A percentile compares a stretch with the other conserved stretches of the same genome.
Evolutionary conservation across 257 asterid species (phyloP).

Genomic region (Plectranthus barbatus): DNA sequence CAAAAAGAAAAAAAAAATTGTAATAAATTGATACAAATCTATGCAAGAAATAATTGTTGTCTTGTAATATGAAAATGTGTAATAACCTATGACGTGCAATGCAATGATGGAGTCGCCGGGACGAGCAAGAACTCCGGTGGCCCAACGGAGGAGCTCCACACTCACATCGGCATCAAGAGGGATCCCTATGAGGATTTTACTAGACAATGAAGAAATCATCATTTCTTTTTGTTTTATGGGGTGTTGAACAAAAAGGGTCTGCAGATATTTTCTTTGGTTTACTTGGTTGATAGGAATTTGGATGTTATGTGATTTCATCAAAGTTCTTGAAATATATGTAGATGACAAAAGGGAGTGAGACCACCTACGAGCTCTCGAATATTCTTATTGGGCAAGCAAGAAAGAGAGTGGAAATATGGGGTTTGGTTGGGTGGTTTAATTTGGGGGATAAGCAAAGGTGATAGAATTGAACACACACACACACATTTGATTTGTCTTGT

Average conservation of each 20-base stretch:
- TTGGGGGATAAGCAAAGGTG: conserved; percentile 87
- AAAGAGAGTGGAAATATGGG: conserved; percentile 29
- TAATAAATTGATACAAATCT: not conserved
- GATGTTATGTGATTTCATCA: conserved; percentile 1
- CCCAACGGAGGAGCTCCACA: conserved; percentile 55
- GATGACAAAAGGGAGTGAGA: conserved; percentile 18
- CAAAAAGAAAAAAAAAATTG: no score
- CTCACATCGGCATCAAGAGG: conserved; percentile 51
- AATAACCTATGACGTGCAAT: conserved; percentile 62
- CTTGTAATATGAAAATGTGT: not conserved
- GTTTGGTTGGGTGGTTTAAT: conserved; percentile 51
- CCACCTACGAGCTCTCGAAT: conserved; percentile 31
- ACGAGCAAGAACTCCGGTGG: conserved; percentile 40
- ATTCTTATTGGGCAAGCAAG: conserved; percentile 53
- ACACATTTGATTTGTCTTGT: conserved; percentile 54
- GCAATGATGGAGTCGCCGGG: conserved; percentile 68
- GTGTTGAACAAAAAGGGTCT: not conserved
- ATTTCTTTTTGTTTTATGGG: not conserved
- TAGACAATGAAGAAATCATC: conserved; percentile 31
- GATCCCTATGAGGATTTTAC: conserved; percentile 64
- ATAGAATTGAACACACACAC: conserved; percentile 3
- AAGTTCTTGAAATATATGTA: conserved; percentile 22
- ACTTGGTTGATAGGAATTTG: conserved; percentile 11
- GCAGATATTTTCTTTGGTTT: conserved; percentile 2
- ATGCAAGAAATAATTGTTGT: not conserved